Percentiles rank a stretch among this genome's conserved stretches.
These are phyloP conservation scores for Tilletia walkeri DNA, from an alignment of 1,284 basidiomycete species.

Conservation along the genomic window DNA sequence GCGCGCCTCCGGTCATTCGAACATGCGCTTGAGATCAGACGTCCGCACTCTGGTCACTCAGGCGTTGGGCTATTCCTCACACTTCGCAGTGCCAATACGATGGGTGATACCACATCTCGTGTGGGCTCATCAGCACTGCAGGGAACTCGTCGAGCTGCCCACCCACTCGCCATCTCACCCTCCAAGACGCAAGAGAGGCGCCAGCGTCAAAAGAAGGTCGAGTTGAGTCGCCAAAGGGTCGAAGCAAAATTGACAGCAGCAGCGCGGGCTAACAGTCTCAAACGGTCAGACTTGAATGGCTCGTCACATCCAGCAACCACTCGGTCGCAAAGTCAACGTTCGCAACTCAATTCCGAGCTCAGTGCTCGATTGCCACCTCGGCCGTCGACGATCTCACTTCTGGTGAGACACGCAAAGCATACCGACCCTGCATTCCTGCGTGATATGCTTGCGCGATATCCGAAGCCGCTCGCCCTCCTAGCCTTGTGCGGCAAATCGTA, in stretches of 20 bases:
- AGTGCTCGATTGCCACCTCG: background rate
- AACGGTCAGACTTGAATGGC: background rate
- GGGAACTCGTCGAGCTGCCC: background rate
- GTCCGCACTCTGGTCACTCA: background rate
- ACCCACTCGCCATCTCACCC: background rate
- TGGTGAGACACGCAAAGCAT: background rate
- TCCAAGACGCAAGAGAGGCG: background rate
- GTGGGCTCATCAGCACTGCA: background rate
- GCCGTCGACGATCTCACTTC: background rate
- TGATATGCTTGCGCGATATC: background rate
- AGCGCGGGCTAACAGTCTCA: no score
- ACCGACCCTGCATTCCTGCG: constrained; percentile 11
- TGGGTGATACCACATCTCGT: background rate
- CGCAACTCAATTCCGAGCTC: no score
- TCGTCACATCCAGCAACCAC: no score
- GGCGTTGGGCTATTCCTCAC: background rate
- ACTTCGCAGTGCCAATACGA: constrained; percentile 1
- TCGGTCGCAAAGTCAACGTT: no score
- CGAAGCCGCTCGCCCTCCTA: background rate
- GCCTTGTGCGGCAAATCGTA: constrained; percentile 10
- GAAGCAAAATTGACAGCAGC: background rate
- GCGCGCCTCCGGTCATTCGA: constrained; percentile 19
- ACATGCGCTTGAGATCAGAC: background rate
- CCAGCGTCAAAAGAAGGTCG: background rate
- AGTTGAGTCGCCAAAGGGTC: background rate